phyloP scores from a whole-genome alignment of 306 rosid genomes.

The Quercus rubra region DNA sequence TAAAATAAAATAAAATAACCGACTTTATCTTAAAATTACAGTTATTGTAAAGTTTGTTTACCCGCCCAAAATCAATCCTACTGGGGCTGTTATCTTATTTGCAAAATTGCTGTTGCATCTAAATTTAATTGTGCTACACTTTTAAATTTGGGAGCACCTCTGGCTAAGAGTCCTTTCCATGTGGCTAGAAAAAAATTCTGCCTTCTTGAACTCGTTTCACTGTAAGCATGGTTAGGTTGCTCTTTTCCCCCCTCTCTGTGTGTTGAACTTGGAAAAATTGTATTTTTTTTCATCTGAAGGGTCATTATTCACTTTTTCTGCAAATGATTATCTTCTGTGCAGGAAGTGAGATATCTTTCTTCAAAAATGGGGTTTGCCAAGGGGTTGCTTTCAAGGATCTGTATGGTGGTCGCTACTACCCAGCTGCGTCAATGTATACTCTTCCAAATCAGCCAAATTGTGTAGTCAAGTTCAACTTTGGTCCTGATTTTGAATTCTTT shows the following conservation, averaged over 20 bases:
- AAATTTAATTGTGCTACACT: background rate
- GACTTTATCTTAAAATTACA: background rate
- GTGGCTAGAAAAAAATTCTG: background rate
- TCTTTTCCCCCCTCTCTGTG: background rate
- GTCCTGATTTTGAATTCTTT: slow-evolving; percentile 80
- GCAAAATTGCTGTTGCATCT: too few relatives aligned
- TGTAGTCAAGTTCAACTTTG: slow-evolving; percentile 87
- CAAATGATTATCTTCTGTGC: slow-evolving; percentile 34
- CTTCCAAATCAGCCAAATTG: slow-evolving; percentile 92
- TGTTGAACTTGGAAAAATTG: background rate
- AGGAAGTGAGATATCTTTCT: slow-evolving; percentile 93
- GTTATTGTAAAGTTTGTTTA: too few relatives aligned
- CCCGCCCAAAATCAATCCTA: too few relatives aligned
- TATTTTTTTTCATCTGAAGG: background rate
- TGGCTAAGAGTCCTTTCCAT: too few relatives aligned
- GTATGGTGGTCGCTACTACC: slow-evolving; percentile 88
- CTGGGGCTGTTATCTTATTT: too few relatives aligned
- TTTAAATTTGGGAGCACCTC: background rate
- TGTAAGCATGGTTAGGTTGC: background rate
- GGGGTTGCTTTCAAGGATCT: slow-evolving; percentile 89
- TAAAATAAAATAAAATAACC: background rate
- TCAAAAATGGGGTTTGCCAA: slow-evolving; percentile 84
- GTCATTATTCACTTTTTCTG: slow-evolving; percentile 8
- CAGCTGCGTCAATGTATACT: slow-evolving; percentile 94
- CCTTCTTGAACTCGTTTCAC: background rate